Percentiles rank a stretch among this genome's conserved stretches.
Conservation (phyloP, 2,329 filamentous ascomycete species). For the Grosmannia penicillata region DNA sequence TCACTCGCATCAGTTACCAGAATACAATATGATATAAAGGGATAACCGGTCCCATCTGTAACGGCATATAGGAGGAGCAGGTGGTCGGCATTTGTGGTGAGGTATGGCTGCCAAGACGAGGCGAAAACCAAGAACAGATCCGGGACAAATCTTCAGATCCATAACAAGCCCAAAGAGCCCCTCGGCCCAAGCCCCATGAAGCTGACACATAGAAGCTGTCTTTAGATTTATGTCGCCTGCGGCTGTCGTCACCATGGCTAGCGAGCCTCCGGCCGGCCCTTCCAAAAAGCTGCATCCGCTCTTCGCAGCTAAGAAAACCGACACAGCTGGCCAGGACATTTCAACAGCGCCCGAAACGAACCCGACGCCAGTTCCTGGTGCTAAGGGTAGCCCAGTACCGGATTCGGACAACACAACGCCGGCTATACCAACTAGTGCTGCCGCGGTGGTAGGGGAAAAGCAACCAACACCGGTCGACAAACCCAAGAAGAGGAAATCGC, state of each 20-base stretch:
- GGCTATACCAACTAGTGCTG: too few species aligned
- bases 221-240: constrained; percentile 25
- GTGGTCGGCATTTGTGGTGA: too few species aligned
- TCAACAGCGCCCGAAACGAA: not conserved
- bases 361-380: too few species aligned
- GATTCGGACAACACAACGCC: too few species aligned
- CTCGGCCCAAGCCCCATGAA: too few species aligned
- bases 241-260: constrained; percentile 28
- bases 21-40: constrained; percentile 1
- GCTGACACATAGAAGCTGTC: not conserved
- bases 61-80: not conserved
- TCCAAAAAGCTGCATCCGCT: constrained; percentile 39
- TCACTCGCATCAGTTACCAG: too few species aligned
- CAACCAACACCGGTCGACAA: not conserved
- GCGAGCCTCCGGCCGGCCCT: constrained; percentile 18
- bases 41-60: too few species aligned
- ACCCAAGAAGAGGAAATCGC: constrained; percentile 3
- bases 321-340: constrained; percentile 4
- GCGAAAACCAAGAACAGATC: too few species aligned
- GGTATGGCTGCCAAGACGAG: too few species aligned
- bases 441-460: not conserved
- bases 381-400: too few species aligned
- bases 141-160: too few species aligned
- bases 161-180: too few species aligned
- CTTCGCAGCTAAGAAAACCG: constrained; percentile 22